A percentile compares a stretch with the other conserved stretches of the same genome.
Evolutionary conservation across 176 grass and related monocot species (phyloP).

Genomic region (Phoenix roebelenii): DNA sequence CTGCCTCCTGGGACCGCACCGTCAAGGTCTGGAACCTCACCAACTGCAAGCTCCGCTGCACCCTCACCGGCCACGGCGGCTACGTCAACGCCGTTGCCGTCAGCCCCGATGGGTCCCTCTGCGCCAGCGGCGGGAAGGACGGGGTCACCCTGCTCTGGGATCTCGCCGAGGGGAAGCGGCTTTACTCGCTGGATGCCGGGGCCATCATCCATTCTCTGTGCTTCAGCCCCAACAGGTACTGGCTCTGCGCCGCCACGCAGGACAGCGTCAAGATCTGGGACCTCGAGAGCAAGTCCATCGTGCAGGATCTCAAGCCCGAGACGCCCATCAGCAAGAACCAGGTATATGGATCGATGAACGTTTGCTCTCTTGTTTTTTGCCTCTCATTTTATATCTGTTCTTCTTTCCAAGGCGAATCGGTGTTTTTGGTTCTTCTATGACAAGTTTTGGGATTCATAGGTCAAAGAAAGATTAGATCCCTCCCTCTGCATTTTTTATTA

Average conservation of each 20-base stretch:
- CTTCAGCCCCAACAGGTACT: conserved; percentile 94
- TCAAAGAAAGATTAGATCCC: too few species aligned
- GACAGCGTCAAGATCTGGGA: conserved; percentile 95
- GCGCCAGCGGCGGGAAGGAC: conserved; percentile 81
- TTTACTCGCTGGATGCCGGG: conserved; percentile 66
- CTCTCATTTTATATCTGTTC: too few species aligned
- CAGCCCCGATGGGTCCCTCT: conserved; percentile 88
- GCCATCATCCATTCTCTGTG: conserved; percentile 70
- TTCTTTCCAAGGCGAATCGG: background rate
- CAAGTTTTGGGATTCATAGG: too few species aligned
- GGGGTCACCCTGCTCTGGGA: conserved; percentile 68
- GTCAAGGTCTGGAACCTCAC: conserved; percentile 95
- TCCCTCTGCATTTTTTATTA: too few species aligned
- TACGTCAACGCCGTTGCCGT: conserved; percentile 80
- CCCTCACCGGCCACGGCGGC: conserved; percentile 51
- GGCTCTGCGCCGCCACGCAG: conserved; percentile 80
- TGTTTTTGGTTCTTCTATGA: background rate
- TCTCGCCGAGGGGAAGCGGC: conserved; percentile 72
- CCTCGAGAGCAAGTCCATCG: conserved; percentile 81
- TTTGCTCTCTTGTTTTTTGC: too few species aligned
- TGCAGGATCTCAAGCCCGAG: conserved; percentile 86
- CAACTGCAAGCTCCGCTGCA: conserved; percentile 76
- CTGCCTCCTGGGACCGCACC: conserved; percentile 75
- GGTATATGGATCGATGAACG: conserved; percentile 20
- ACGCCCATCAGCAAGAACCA: conserved; percentile 43